Base-by-base conservation (phyloP, 352 stramenopile genomes). In the Globisporangium radiosum region DNA sequence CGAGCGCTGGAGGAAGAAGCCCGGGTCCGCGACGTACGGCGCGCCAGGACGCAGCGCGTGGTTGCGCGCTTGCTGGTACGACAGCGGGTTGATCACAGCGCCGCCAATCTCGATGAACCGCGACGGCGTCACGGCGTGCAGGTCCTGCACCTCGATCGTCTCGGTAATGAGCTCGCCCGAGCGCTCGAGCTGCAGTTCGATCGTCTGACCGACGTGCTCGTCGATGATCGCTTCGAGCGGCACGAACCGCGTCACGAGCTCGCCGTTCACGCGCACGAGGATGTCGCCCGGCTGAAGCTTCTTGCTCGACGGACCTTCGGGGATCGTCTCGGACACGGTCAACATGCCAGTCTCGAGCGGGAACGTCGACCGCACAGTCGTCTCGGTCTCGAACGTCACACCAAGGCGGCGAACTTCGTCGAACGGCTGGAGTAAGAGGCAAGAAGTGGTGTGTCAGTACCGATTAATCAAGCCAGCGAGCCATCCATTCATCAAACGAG, bases 211-310 rank as follows among this genome's bases (percentile, higher is more conserved):
- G 0, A 96, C 86, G 15, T 85, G 70, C 17, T 91, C 74, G 42
- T 97, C 90, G 13, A 97, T 64, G 39, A 88, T 77, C 8, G 64
- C 69, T 56, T 97, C 92, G 5, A 97, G 58, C 19, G 87, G 81
- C 13, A 96, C 80, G 59, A 98, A 98, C 0, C 85, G 75, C 9
- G 91, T 95, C 47, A 96, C 71, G 15, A 90, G 62, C 14, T 90
- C 33, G 7, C 78, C 86, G 47, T 96, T 95, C 11, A 96, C 72
- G 13, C 79, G 72, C 9, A 97, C 68, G 14, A 98, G 71, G 6
- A 97, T 82, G 65, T 98, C 92, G 3, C 92, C 92, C n/a, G 84
- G 78, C 60, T 95, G 78, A 8, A 98, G 65, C 38, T 92, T 87
- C 15, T 74, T 80, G 52, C 83, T 82, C 1, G 78, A 90, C 10